Percentiles rank a stretch among this genome's conserved stretches.
phyloP scores from a whole-genome alignment of 2,329 filamentous ascomycete species.

The Curvularia spicifera region DNA sequence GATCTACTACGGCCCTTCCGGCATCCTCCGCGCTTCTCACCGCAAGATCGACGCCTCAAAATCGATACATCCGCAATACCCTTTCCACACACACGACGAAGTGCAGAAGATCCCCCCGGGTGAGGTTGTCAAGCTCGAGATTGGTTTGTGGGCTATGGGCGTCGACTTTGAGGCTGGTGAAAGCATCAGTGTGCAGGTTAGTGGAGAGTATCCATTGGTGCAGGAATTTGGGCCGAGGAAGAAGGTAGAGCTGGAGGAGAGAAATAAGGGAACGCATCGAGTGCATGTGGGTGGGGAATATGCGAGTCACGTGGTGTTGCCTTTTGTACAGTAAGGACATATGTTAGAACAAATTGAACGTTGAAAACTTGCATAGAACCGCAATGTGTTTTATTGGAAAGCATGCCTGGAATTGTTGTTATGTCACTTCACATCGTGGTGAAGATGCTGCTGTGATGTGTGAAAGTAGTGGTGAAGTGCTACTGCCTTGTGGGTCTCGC shows the following conservation, averaged over 20 bases:
- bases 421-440: neutral
- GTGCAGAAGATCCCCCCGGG: conserved; percentile 51
- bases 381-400: no score
- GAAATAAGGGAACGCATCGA: conserved; percentile 19
- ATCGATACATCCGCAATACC: conserved; percentile 28
- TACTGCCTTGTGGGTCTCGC: neutral
- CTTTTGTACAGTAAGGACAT: conserved; percentile 2
- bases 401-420: neutral
- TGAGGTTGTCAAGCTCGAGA: conserved; percentile 32
- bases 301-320: conserved; percentile 11
- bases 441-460: neutral
- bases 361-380: neutral
- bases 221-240: conserved; percentile 15
- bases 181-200: conserved; percentile 11
- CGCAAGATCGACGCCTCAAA: conserved; percentile 14
- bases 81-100: conserved; percentile 50
- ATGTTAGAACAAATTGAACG: neutral
- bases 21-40: conserved; percentile 24
- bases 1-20: conserved; percentile 16
- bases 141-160: conserved; percentile 41
- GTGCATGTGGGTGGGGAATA: conserved; percentile 18
- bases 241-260: conserved; percentile 10
- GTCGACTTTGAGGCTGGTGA: conserved; percentile 52
- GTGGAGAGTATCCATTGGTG: conserved; percentile 16
- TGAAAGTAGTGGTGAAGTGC: neutral